phyloP scores from a whole-genome alignment of 2,329 filamentous ascomycete genomes.

The Lizonia empirigonia region DNA sequence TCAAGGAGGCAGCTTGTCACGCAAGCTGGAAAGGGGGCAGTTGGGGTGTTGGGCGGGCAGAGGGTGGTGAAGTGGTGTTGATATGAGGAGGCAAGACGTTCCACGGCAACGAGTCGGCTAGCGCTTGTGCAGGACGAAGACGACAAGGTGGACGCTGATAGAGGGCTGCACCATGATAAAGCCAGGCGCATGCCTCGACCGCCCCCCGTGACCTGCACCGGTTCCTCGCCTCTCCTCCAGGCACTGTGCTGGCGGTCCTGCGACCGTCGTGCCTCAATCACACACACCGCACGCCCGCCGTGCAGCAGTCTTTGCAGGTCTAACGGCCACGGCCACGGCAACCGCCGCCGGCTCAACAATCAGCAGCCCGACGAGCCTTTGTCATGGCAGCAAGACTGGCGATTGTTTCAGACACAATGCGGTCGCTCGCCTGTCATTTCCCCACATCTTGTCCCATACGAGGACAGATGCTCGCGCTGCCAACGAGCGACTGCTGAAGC shows the following conservation, averaged over 20 bases:
- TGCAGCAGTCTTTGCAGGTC: neutral
- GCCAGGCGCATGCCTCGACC: slow-evolving; percentile 4
- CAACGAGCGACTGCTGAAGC: neutral
- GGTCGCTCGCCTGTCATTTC: slow-evolving; percentile 15
- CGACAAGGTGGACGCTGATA: slow-evolving; percentile 6
- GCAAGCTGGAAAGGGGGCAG: slow-evolving; percentile 8
- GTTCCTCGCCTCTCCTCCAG: too few species aligned
- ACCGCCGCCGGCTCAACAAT: slow-evolving; percentile 7
- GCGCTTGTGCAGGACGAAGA: slow-evolving; percentile 12
- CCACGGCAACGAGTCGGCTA: slow-evolving; percentile 19
- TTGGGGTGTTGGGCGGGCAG: slow-evolving; percentile 3
- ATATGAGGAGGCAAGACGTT: slow-evolving; percentile 12
- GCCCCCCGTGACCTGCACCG: slow-evolving; percentile 6
- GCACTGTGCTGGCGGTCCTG: neutral
- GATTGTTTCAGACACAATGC: slow-evolving; percentile 12
- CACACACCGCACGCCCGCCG: neutral
- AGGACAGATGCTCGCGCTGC: neutral
- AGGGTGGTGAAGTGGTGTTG: slow-evolving; percentile 5
- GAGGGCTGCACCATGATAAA: slow-evolving; percentile 13
- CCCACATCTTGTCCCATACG: slow-evolving; percentile 11
- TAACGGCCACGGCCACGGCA: slow-evolving; percentile 3
- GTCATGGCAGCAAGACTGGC: slow-evolving; percentile 12
- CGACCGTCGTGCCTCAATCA: neutral
- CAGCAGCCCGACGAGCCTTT: slow-evolving; percentile 6
- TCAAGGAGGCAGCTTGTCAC: slow-evolving; percentile 5